These are phyloP conservation scores for Schizonepeta tenuifolia DNA, from an alignment of 257 asterid species.

Conservation along the genomic window DNA sequence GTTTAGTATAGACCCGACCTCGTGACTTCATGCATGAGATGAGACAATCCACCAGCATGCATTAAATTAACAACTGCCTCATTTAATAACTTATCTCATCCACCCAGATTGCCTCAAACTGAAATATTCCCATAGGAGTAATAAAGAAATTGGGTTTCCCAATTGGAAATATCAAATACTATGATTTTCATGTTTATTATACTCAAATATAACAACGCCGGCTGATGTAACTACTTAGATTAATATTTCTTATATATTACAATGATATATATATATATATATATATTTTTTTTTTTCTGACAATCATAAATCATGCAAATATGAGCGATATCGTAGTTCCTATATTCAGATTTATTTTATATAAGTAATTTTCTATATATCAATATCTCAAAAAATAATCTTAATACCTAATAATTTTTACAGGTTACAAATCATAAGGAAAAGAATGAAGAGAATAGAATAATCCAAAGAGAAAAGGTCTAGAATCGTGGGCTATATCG, in stretches of 20 bases:
- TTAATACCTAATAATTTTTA: no score
- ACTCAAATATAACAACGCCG: background rate
- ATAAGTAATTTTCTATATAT: no score
- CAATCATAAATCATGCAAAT: no score
- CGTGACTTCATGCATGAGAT: background rate
- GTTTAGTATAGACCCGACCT: no score
- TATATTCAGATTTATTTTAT: no score
- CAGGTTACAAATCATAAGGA: background rate
- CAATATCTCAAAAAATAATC: no score
- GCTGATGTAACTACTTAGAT: no score
- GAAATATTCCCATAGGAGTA: background rate
- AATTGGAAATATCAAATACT: background rate
- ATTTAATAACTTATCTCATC: slow-evolving; percentile 2
- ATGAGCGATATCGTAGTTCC: no score
- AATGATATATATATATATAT: no score
- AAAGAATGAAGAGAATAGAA: no score
- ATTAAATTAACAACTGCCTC: background rate
- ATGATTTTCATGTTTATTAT: background rate
- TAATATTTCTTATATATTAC: no score
- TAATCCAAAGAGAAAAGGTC: background rate
- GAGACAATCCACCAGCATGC: slow-evolving; percentile 10
- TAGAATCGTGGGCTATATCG: background rate
- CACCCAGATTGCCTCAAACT: background rate
- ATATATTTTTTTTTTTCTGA: no score
- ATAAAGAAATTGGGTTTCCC: background rate